These are phyloP conservation scores for Neurospora sp. DNA, from an alignment of 495 filamentous ascomycete species.

Conservation along the genomic window DNA sequence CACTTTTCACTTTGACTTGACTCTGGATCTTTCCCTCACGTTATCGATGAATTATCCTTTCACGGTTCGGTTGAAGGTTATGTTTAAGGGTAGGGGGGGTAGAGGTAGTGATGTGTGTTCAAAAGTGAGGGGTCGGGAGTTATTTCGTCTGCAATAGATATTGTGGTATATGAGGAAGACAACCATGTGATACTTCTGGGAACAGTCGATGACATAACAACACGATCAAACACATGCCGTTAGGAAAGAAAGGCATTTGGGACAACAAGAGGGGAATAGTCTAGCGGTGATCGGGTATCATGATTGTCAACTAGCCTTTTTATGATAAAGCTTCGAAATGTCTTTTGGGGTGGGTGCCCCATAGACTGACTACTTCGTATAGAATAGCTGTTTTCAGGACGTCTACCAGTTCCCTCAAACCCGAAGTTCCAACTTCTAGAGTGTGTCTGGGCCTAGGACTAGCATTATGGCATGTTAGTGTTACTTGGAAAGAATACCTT, in stretches of 20 bases:
- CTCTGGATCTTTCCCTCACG: too few relatives aligned
- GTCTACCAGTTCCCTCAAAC: not conserved
- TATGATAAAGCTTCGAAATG: too few relatives aligned
- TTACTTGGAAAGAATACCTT: not conserved
- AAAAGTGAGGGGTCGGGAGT: too few relatives aligned
- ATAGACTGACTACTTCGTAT: too few relatives aligned
- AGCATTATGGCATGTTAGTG: not conserved
- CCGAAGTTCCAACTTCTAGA: not conserved
- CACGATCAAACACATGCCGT: not conserved
- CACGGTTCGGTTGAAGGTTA: too few relatives aligned
- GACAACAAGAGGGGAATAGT: not conserved
- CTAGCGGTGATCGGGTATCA: not conserved
- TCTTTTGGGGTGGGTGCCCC: too few relatives aligned
- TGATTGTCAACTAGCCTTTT: too few relatives aligned
- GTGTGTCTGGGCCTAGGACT: not conserved
- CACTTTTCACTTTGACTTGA: too few relatives aligned
- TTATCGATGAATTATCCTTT: too few relatives aligned
- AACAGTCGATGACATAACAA: not conserved
- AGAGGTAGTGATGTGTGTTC: too few relatives aligned
- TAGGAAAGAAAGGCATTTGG: not conserved
- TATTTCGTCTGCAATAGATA: too few relatives aligned
- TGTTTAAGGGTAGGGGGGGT: too few relatives aligned
- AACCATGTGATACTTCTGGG: not conserved
- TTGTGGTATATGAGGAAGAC: not conserved
- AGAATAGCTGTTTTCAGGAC: not conserved